Percentiles rank a stretch among this genome's conserved stretches.
Evolutionary conservation across 805 yeast genomes (phyloP).

Genomic region (Ogataea haglerorum): DNA sequence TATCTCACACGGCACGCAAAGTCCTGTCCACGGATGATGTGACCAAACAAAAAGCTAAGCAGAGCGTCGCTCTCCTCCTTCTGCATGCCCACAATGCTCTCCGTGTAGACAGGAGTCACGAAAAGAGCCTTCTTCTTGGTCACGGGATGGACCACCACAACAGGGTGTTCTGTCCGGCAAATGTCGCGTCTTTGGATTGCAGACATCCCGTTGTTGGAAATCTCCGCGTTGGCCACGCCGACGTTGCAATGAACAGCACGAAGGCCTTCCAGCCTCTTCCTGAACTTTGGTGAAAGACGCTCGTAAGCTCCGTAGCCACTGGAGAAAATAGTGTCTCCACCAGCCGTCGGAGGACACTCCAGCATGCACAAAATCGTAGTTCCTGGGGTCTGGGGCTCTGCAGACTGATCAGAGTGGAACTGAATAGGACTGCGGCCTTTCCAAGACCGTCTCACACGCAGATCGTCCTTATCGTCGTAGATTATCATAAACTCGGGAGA

Average conservation of each 20-base stretch:
- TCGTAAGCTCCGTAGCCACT: constrained; percentile 67
- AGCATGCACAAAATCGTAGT: constrained; percentile 47
- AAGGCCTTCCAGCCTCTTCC: constrained; percentile 56
- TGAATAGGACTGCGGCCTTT: constrained; percentile 34
- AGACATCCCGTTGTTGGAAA: constrained; percentile 51
- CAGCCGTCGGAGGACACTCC: constrained; percentile 40
- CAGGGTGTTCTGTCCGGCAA: constrained; percentile 61
- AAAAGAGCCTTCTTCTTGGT: constrained; percentile 57
- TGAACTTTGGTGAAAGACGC: constrained; percentile 63
- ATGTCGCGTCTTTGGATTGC: constrained; percentile 59
- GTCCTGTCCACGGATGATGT: constrained; percentile 51
- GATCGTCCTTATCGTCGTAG: constrained; percentile 35
- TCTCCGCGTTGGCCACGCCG: constrained; percentile 62
- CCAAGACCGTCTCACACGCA: constrained; percentile 20
- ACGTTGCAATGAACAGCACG: constrained; percentile 69
- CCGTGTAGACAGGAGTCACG: constrained; percentile 59
- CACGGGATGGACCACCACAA: constrained; percentile 71
- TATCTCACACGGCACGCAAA: constrained; percentile 66
- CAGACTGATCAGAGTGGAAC: constrained; percentile 56
- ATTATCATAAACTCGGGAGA: constrained; percentile 42
- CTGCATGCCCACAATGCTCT: constrained; percentile 68
- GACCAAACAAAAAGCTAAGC: constrained; percentile 52
- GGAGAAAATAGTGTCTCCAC: constrained; percentile 79
- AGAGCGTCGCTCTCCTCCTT: constrained; percentile 65
- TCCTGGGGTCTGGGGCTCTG: constrained; percentile 64